Conservation (phyloP, 805 yeast species). For the Brettanomyces sp. region DNA sequence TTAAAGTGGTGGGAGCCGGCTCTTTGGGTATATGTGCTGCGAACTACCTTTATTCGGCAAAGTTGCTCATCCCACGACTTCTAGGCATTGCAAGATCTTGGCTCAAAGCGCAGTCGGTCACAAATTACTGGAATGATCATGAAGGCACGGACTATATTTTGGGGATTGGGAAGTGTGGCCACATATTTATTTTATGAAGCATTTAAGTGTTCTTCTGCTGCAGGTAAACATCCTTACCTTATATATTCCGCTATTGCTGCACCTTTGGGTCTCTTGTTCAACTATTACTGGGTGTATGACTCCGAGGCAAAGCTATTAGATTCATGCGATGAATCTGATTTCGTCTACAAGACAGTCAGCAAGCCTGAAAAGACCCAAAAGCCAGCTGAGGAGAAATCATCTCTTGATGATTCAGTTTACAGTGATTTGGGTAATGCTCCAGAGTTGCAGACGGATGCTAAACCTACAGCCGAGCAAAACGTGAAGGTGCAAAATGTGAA, state of each 20-base stretch:
- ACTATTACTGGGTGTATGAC: constrained; percentile 18
- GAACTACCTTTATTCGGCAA: constrained; percentile 26
- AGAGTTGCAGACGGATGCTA: background rate
- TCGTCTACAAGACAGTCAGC: constrained; percentile 11
- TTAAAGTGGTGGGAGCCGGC: constrained; percentile 56
- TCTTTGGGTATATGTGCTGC: constrained; percentile 61
- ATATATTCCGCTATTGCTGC: constrained; percentile 54
- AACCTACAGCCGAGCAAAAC: constrained; percentile 12
- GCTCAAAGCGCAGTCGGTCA: constrained; percentile 6
- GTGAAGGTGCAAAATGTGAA: constrained; percentile 25
- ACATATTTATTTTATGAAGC: constrained; percentile 44
- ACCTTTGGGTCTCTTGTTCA: constrained; percentile 30
- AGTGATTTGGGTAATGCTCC: constrained; percentile 28
- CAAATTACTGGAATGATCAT: constrained; percentile 10
- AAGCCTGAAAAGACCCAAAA: constrained; percentile 16
- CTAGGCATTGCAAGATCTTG: constrained; percentile 6
- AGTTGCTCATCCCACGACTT: constrained; percentile 13
- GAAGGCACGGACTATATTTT: constrained; percentile 18
- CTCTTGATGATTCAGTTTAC: constrained; percentile 37
- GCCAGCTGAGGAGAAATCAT: constrained; percentile 25
- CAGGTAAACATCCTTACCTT: constrained; percentile 64
- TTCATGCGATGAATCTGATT: constrained; percentile 6
- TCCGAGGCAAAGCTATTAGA: constrained; percentile 20
- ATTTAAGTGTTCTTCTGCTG: constrained; percentile 44
- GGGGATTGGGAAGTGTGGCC: constrained; percentile 37